These are phyloP conservation scores for Coleophoma cylindrospora DNA, from an alignment of 2,329 filamentous ascomycete genomes.

Conservation along the genomic window DNA sequence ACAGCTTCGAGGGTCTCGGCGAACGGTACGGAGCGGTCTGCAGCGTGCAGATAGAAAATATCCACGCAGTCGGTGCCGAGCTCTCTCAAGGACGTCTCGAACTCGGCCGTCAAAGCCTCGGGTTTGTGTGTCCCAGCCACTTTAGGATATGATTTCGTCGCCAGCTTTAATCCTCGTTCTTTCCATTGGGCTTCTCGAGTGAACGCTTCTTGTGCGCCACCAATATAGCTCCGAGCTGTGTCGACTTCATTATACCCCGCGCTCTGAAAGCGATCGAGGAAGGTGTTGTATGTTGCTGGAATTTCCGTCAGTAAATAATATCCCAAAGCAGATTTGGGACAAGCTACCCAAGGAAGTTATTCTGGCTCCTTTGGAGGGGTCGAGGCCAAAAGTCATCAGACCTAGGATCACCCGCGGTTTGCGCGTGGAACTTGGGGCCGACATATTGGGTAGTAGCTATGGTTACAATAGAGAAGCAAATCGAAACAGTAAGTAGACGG, in stretches of 20 bases:
- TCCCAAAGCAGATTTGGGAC: too few relatives aligned
- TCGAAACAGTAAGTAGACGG: too few relatives aligned
- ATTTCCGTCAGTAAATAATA: too few relatives aligned
- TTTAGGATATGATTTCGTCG: slow-evolving; percentile 69
- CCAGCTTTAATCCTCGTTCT: slow-evolving; percentile 67
- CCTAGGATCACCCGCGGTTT: slow-evolving; percentile 62
- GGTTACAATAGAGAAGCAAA: too few relatives aligned
- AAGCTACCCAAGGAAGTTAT: slow-evolving; percentile 44
- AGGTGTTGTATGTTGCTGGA: neutral
- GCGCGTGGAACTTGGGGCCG: neutral
- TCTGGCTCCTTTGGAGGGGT: slow-evolving; percentile 57
- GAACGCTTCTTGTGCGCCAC: slow-evolving; percentile 68
- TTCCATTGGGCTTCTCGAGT: slow-evolving; percentile 70
- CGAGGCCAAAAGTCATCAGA: slow-evolving; percentile 78
- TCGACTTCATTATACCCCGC: slow-evolving; percentile 78
- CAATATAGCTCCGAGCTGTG: slow-evolving; percentile 70
- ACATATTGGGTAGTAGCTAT: too few relatives aligned
- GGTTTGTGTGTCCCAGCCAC: slow-evolving; percentile 32
- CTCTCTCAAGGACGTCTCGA: slow-evolving; percentile 31
- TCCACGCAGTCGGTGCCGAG: slow-evolving; percentile 36
- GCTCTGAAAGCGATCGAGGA: slow-evolving; percentile 66
- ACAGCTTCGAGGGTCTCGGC: slow-evolving; percentile 41
- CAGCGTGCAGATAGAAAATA: slow-evolving; percentile 45
- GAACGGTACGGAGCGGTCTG: slow-evolving; percentile 39
- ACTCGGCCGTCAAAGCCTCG: slow-evolving; percentile 26